Conservation (phyloP, 129 eudicot genomes). For the Escallonia rubra region DNA sequence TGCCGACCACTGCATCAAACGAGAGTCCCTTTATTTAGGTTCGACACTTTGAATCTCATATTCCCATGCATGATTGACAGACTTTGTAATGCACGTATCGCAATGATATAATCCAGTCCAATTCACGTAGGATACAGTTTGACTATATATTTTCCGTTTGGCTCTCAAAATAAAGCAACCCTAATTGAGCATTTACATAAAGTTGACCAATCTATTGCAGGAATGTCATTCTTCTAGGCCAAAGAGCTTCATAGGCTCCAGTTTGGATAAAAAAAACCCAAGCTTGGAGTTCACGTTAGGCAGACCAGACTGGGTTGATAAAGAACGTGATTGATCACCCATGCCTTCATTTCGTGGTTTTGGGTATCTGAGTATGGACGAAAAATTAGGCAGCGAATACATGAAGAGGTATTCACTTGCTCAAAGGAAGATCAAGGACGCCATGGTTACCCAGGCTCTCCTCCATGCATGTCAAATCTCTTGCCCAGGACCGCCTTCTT, state of each 20-base stretch:
- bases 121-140: no score
- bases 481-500: neutral
- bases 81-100: no score
- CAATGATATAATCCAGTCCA: no score
- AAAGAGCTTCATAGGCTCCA: conserved; percentile 36
- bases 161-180: no score
- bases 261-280: conserved; percentile 50
- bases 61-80: neutral
- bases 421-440: neutral
- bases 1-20: no score
- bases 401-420: no score
- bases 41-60: no score
- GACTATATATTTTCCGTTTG: no score
- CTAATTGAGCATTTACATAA: no score
- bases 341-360: neutral
- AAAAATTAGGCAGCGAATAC: no score
- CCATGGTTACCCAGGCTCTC: neutral
- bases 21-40: no score
- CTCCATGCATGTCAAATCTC: neutral
- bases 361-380: neutral
- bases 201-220: conserved; percentile 21
- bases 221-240: conserved; percentile 40
- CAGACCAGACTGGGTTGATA: conserved; percentile 57
- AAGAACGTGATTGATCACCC: conserved; percentile 5
- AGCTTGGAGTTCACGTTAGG: conserved; percentile 82